Conservation (phyloP, 192 early-diverging fungal genomes). For the Backusella australiensis region DNA sequence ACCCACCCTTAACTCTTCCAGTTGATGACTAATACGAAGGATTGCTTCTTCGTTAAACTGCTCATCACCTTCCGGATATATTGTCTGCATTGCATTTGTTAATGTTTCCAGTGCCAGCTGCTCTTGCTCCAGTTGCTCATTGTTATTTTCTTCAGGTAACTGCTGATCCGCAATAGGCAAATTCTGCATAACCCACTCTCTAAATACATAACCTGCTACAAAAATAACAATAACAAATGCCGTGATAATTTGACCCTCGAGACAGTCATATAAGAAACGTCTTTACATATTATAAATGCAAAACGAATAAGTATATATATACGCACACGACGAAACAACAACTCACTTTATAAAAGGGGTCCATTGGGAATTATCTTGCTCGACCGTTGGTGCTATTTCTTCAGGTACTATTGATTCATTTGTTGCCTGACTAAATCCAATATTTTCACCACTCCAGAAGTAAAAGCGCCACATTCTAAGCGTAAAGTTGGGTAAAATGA, state of each 20-base stretch:
- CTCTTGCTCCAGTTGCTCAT: conserved; percentile 10
- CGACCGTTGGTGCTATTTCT: not conserved
- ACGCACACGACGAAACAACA: not conserved
- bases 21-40: not conserved
- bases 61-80: not conserved
- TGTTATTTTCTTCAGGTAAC: conserved; percentile 4
- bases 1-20: not conserved
- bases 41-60: not conserved
- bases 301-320: not conserved
- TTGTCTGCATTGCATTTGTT: conserved; percentile 15
- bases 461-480: conserved; percentile 84
- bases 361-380: not conserved
- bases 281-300: conserved; percentile 18
- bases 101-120: conserved; percentile 21
- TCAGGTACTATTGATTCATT: not conserved
- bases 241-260: conserved; percentile 86
- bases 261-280: conserved; percentile 58
- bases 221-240: conserved; percentile 74
- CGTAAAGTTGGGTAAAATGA: conserved; percentile 77
- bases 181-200: conserved; percentile 85
- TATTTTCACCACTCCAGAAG: conserved; percentile 72
- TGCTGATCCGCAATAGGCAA: conserved; percentile 38
- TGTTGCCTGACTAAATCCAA: conserved; percentile 32
- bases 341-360: conserved; percentile 9
- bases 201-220: conserved; percentile 77